A percentile compares a stretch with the other conserved stretches of the same genome.
These are phyloP conservation scores for Salicornia ramosissima DNA, from an alignment of 148 eudicot species.

Conservation along the genomic window DNA sequence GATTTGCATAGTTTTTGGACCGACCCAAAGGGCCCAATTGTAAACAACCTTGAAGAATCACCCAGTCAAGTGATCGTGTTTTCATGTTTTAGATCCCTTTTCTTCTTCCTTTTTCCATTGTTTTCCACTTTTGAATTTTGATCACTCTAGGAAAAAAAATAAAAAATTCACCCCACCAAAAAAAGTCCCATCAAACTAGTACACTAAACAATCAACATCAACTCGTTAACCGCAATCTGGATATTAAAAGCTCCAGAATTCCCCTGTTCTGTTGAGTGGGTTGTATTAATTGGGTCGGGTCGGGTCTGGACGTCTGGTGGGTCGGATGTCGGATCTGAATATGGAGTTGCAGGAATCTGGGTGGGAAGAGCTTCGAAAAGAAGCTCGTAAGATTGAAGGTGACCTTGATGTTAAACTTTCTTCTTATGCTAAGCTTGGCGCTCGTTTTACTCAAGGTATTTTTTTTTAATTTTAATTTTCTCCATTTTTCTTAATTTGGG, in stretches of 20 bases:
- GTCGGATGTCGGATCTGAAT: conserved; percentile 37
- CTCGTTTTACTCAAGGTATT: conserved; percentile 55
- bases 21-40: too few species aligned
- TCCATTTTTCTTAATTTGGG: neutral
- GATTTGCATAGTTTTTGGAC: too few species aligned
- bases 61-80: too few species aligned
- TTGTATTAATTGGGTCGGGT: neutral
- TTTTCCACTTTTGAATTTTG: neutral
- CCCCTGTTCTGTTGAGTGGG: neutral
- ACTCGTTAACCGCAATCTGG: neutral
- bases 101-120: too few species aligned
- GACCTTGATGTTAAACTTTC: conserved; percentile 96
- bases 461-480: neutral
- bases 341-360: conserved; percentile 83
- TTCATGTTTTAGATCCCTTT: too few species aligned
- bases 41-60: too few species aligned
- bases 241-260: neutral
- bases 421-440: conserved; percentile 83
- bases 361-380: conserved; percentile 92
- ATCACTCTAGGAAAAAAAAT: neutral
- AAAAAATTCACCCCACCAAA: neutral
- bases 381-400: conserved; percentile 88
- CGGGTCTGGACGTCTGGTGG: too few species aligned
- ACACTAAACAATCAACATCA: neutral
- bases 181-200: neutral